Conservation (phyloP, 2,329 filamentous ascomycete species). For the Chaetoscypha palmicola region DNA sequence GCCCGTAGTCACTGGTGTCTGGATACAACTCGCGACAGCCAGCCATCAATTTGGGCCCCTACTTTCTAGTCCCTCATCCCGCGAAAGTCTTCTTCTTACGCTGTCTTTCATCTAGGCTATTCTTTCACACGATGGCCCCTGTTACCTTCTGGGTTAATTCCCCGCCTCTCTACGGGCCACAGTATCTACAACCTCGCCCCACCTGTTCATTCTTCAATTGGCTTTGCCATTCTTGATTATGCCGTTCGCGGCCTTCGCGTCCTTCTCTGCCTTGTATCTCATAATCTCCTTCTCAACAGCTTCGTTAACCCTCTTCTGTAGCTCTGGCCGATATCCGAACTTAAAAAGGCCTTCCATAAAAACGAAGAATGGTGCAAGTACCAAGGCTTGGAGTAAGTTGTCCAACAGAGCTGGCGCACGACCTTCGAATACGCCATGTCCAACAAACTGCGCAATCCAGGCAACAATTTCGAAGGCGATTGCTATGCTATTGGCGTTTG, state of each 20-base stretch:
- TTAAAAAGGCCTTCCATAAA: conserved; percentile 93
- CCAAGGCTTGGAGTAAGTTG: conserved; percentile 84
- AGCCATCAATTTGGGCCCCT: too few species aligned
- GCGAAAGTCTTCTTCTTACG: background rate
- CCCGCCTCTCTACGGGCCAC: background rate
- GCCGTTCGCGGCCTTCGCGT: conserved; percentile 32
- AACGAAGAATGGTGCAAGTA: conserved; percentile 91
- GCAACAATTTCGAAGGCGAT: conserved; percentile 62
- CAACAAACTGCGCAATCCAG: conserved; percentile 88
- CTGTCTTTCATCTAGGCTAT: background rate
- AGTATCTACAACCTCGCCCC: background rate
- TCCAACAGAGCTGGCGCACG: conserved; percentile 84
- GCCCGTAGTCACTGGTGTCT: background rate
- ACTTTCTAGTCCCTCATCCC: background rate
- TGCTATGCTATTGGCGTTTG: conserved; percentile 48
- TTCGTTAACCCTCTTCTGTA: conserved; percentile 74
- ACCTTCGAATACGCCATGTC: conserved; percentile 83
- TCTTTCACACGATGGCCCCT: background rate
- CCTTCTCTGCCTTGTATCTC: conserved; percentile 59
- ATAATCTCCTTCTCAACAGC: conserved; percentile 68
- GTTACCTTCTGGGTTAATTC: background rate
- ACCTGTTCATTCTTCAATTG: conserved; percentile 27
- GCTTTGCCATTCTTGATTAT: conserved; percentile 46
- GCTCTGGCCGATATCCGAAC: conserved; percentile 81
- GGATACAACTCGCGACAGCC: too few species aligned